A percentile compares a stretch with the other conserved stretches of the same genome.
phyloP scores from a whole-genome alignment of 1,139 yeast species.

The Lodderomyces oxycetoniae region DNA sequence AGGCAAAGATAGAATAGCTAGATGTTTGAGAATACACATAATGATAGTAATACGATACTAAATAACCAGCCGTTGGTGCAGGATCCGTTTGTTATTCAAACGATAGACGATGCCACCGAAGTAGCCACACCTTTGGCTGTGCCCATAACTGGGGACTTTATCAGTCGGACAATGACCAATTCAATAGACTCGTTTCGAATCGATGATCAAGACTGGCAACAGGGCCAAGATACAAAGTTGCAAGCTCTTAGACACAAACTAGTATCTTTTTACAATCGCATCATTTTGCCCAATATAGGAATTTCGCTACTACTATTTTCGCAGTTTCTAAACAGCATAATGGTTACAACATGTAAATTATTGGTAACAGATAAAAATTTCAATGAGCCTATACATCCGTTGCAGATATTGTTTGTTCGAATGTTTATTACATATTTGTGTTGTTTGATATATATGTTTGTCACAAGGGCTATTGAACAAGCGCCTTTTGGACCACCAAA shows the following conservation, averaged over 20 bases:
- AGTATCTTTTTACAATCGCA: conserved; percentile 7
- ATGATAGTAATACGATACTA: conserved; percentile 8
- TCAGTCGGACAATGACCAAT: conserved; percentile 1
- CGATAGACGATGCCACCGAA: conserved; percentile 5
- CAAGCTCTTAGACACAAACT: conserved; percentile 3
- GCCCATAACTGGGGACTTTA: conserved; percentile 4
- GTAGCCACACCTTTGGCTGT: conserved; percentile 6
- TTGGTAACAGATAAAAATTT: conserved; percentile 59
- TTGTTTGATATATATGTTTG: conserved; percentile 50
- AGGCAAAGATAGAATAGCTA: background rate
- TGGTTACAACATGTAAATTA: conserved; percentile 72
- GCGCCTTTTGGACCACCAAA: conserved; percentile 71
- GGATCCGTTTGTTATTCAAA: conserved; percentile 11
- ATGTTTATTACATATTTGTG: conserved; percentile 67
- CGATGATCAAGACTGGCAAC: conserved; percentile 7
- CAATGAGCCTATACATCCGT: conserved; percentile 60
- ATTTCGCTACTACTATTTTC: conserved; percentile 44
- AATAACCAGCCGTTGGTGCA: conserved; percentile 12
- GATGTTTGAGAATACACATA: conserved; percentile 3
- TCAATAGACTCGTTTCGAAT: conserved; percentile 9
- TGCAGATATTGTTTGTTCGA: conserved; percentile 70
- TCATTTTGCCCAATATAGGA: conserved; percentile 30
- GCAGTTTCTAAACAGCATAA: conserved; percentile 69
- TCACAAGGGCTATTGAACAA: conserved; percentile 48
- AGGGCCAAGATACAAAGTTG: background rate